Base-by-base conservation (phyloP, 2,329 filamentous ascomycete genomes). In the Colletotrichum incanum region DNA sequence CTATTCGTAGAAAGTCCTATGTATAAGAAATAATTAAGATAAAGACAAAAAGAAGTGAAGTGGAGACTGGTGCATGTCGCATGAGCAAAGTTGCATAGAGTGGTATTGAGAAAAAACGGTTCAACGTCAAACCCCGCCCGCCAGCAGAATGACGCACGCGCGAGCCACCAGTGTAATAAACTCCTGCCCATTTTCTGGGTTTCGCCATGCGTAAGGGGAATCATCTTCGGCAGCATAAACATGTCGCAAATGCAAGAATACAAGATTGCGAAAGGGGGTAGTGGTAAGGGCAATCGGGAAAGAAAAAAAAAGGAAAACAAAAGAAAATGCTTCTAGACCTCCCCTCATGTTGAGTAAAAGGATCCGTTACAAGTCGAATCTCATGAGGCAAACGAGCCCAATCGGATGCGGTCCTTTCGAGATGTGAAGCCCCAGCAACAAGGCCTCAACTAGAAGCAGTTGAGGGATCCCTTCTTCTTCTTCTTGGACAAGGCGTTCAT, bases 381-480 rank as follows among this genome's bases (percentile, higher is more conserved):
- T 67, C 66, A 58, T 71, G 60, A 75, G 66, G 72, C 76, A 75
- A 74, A 74, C 74, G 63, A 77, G 74, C 76, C 77, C 74, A 77
- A 66, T 73, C 66, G 56, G 28, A 37, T 47, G 47, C 55, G 34
- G 39, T 34, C 56, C 47, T 34, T 60, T 5, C 47, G 52, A 61
- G 26, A 56, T 64, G 58, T 56, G 47, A 54, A 41, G 54, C 45
- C 18, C 34, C 66, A 34, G 50, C 73, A 47, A 73, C 68, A 76
- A 77, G 76, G 54, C 74, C 75, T 72, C 68, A 75, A 80, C 83
- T 94, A 98, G 87, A 99, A 99, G 89, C 96, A 99, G 86, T 98
- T 98, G 83, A 99, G 89, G 76, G 93, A 95, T 78, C 93, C 91
- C 89, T 97, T 98, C 88, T 95, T 95, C 90, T 97, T 95, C 89